phyloP scores from a whole-genome alignment of 805 yeast genomes.

The Nakazawaea siamensis region DNA sequence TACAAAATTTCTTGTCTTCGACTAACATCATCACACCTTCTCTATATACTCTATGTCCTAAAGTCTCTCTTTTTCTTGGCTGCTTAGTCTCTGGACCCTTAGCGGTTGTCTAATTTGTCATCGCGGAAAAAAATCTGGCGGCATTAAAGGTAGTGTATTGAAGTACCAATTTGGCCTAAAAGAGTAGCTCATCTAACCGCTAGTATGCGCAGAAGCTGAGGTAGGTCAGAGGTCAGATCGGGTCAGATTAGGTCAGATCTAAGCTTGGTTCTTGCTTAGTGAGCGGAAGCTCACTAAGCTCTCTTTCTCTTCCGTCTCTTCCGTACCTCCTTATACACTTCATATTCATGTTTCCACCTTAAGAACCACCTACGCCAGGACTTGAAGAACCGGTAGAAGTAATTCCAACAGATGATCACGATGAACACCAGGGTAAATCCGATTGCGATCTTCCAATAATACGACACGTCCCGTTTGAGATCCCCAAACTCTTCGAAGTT shows the following conservation, averaged over 20 bases:
- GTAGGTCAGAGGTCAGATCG: too few relatives aligned
- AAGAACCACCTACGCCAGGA: conserved; percentile 6
- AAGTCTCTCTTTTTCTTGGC: neutral
- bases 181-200: too few relatives aligned
- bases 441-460: conserved; percentile 39
- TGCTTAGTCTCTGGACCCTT: neutral
- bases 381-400: conserved; percentile 2
- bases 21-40: neutral
- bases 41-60: neutral
- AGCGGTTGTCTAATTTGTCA: neutral
- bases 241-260: too few relatives aligned
- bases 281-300: too few relatives aligned
- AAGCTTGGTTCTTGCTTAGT: too few relatives aligned
- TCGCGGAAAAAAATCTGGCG: too few relatives aligned
- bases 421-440: conserved; percentile 30
- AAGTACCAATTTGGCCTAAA: too few relatives aligned
- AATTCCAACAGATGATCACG: conserved; percentile 26
- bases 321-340: conserved; percentile 2
- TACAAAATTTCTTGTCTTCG: too few relatives aligned
- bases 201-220: too few relatives aligned
- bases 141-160: too few relatives aligned
- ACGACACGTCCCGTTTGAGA: conserved; percentile 27
- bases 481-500: conserved; percentile 36
- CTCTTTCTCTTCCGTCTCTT: conserved; percentile 1
- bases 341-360: conserved; percentile 2